phyloP scores from a whole-genome alignment of 2,329 filamentous ascomycete species.

The Aspergillus versicolor region DNA sequence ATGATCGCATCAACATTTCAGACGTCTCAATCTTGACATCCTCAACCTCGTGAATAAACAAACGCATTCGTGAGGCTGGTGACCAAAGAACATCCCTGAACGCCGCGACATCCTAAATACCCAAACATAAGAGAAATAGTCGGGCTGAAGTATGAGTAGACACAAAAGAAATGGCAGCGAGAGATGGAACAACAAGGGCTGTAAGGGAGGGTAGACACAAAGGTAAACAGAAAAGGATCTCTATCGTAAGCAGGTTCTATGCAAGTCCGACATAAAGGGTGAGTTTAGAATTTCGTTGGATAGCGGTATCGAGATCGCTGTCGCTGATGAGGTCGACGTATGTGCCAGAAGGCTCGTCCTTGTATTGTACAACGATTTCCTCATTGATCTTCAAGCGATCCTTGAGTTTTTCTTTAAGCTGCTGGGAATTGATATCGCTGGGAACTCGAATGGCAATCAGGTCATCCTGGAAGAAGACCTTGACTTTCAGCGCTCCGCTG shows the following conservation, averaged over 20 bases:
- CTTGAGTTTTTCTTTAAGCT: conserved; percentile 78
- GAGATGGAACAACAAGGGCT: conserved; percentile 3
- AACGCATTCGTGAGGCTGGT: conserved; percentile 25
- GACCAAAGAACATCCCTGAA: conserved; percentile 19
- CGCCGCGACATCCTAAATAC: conserved; percentile 18
- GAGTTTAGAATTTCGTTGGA: conserved; percentile 84
- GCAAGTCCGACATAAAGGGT: conserved; percentile 63
- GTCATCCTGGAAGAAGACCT: conserved; percentile 90
- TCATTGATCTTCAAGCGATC: conserved; percentile 79
- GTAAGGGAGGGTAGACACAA: not conserved
- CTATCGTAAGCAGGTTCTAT: conserved; percentile 20
- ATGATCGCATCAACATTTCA: conserved; percentile 30
- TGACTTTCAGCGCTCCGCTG: conserved; percentile 75
- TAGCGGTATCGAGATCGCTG: conserved; percentile 74
- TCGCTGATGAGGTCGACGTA: conserved; percentile 75
- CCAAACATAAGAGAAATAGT: conserved; percentile 10
- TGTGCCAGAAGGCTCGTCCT: conserved; percentile 76
- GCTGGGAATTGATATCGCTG: conserved; percentile 71
- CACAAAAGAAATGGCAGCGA: conserved; percentile 12
- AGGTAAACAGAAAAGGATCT: conserved; percentile 10
- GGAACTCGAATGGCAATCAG: conserved; percentile 89
- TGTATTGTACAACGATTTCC: conserved; percentile 78
- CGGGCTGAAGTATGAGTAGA: conserved; percentile 3
- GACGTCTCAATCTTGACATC: conserved; percentile 35
- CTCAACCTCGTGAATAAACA: conserved; percentile 24